Evolutionary conservation across 352 stramenopile species (phyloP).

Genomic region (Phytopythium sindhum): DNA sequence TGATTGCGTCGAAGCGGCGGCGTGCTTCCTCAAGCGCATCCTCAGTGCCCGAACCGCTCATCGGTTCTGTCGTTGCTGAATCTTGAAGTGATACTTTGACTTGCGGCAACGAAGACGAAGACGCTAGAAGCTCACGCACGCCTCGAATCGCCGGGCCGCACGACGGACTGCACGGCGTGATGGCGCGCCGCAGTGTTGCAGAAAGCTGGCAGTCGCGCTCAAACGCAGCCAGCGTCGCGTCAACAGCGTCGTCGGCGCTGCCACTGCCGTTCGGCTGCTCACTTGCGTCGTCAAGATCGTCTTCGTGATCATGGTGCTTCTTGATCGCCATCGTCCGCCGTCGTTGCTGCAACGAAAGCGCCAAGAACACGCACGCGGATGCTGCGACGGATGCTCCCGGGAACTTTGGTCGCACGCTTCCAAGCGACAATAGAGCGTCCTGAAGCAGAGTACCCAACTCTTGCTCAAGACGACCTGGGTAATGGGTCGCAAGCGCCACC

Average conservation of each 20-base stretch:
- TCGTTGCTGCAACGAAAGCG: constrained; percentile 31
- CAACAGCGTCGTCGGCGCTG: constrained; percentile 19
- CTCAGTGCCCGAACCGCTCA: neutral
- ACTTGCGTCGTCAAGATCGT: neutral
- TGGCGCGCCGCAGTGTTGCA: constrained; percentile 33
- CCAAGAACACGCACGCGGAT: constrained; percentile 57
- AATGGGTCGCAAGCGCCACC: constrained; percentile 35
- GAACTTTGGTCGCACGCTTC: constrained; percentile 60
- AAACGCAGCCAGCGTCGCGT: constrained; percentile 30
- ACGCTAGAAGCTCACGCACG: neutral
- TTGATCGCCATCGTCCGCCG: neutral
- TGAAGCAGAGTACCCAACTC: constrained; percentile 56
- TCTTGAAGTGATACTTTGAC: neutral
- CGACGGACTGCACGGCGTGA: constrained; percentile 34
- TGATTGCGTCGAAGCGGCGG: constrained; percentile 40
- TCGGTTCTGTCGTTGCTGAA: neutral
- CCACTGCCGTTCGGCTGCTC: neutral
- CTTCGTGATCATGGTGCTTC: neutral
- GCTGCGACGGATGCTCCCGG: constrained; percentile 25
- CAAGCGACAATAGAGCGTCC: constrained; percentile 51
- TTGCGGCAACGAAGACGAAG: neutral
- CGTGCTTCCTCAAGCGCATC: constrained; percentile 20
- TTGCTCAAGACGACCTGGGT: constrained; percentile 57
- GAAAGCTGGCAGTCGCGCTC: constrained; percentile 53
- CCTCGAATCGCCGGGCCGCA: constrained; percentile 27